These are phyloP conservation scores for Plicaturopsis crispa DNA, from an alignment of 768 basidiomycete species.

Conservation along the genomic window DNA sequence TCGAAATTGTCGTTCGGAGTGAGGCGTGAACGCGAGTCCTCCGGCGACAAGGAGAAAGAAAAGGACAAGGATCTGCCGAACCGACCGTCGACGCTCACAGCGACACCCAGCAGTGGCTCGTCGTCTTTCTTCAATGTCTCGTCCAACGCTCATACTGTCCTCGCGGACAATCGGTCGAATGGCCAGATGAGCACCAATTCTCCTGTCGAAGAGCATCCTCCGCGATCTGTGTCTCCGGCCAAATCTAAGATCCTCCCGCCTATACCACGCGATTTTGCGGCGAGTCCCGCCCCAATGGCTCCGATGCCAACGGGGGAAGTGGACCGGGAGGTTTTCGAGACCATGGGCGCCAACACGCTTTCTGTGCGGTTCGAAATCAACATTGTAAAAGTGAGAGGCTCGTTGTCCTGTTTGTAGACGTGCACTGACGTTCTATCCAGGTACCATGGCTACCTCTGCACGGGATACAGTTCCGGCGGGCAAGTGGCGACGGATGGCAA, in stretches of 20 bases:
- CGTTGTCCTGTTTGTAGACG: constrained; percentile 1
- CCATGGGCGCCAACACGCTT: constrained; percentile 65
- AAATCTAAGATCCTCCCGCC: constrained; percentile 68
- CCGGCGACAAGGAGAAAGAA: constrained; percentile 33
- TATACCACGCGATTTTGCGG: constrained; percentile 66
- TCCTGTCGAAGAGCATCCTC: constrained; percentile 4
- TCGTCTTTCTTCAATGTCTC: constrained; percentile 85
- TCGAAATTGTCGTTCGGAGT: constrained; percentile 75
- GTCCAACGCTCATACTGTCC: constrained; percentile 38
- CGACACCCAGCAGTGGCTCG: constrained; percentile 70
- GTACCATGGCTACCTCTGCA: constrained; percentile 90
- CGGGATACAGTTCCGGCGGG: constrained; percentile 91
- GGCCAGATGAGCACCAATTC: neutral
- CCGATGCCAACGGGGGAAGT: constrained; percentile 62
- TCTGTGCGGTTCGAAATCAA: constrained; percentile 96
- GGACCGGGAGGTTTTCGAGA: constrained; percentile 63
- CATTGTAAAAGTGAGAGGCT: constrained; percentile 79
- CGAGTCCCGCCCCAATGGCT: constrained; percentile 30
- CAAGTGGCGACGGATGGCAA: constrained; percentile 91
- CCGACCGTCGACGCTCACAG: constrained; percentile 40
- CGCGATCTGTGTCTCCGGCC: constrained; percentile 41
- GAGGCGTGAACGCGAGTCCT: constrained; percentile 40
- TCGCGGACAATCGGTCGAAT: constrained; percentile 24
- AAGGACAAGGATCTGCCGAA: constrained; percentile 42
- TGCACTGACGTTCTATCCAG: constrained; percentile 28